Evolutionary conservation across 129 eudicot genomes (phyloP).

Genomic region (Scalesia atractyloides): DNA sequence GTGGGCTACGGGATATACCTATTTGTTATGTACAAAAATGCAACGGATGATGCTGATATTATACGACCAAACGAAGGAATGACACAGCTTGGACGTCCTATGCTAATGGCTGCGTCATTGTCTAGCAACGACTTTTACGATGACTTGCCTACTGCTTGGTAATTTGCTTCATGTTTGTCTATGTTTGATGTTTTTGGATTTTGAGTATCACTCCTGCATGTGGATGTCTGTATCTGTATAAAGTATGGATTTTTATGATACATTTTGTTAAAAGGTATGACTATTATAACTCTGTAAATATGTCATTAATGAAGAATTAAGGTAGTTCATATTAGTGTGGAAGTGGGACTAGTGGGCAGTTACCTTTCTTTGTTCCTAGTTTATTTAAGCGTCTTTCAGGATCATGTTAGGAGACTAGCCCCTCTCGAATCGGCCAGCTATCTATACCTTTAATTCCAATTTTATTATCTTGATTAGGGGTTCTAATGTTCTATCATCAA

Average conservation of each 20-base stretch:
- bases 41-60: slow-evolving; percentile 31
- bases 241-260: not conserved
- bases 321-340: no score
- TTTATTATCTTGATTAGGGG: no score
- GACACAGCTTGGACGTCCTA: slow-evolving; percentile 69
- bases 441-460: no score
- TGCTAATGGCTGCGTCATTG: slow-evolving; percentile 60
- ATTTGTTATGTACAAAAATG: slow-evolving; percentile 62
- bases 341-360: no score
- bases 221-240: not conserved
- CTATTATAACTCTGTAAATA: not conserved
- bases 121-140: slow-evolving; percentile 45
- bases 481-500: not conserved
- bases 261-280: not conserved
- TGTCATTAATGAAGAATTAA: not conserved
- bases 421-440: no score
- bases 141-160: slow-evolving; percentile 81
- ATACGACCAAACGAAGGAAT: slow-evolving; percentile 41
- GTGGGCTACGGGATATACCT: slow-evolving; percentile 81
- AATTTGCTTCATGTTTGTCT: slow-evolving; percentile 24
- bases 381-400: no score
- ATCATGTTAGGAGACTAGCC: no score
- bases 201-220: not conserved
- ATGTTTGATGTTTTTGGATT: slow-evolving; percentile 7
- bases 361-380: no score